Evolutionary conservation across 163 green algal genomes (phyloP), one percentile per base, ranked within the genome.

Genomic region (Prototheca cutis): DNA sequence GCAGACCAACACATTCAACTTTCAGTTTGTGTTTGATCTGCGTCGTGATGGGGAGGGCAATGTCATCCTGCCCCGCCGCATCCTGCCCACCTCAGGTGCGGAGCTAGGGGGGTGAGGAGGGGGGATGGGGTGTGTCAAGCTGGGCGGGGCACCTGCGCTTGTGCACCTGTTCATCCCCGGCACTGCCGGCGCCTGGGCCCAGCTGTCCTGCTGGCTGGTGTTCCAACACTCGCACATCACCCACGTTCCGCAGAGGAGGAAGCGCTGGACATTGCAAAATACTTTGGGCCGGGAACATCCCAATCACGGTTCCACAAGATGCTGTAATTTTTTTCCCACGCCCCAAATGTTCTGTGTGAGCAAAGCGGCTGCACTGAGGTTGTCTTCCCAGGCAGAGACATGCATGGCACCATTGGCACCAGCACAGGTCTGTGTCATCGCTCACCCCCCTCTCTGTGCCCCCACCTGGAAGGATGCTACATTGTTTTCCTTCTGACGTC

Each of bases 1-100:
- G 15, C 45, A 71, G 6, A 75, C 71, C 33, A 86, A 86, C 64
- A 84, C 61, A 5, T 80, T 86, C 10, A 61, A 76, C 27, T 82
- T 86, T 40, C 28, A 62, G 4, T 80, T 77, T 40, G 39, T 52
- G 15, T 53, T 73, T n/a, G 34, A 39, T n/a, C 30, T 52, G 34
- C 24, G 36, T 13, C 18, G 30, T 21, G 48, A n/a, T 25, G 29
- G 3, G 33, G 27, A 19, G n/a, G 53, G 39, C 4, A 10, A 30
- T 18, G 27, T n/a, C 32, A 58, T 33, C n/a, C 47, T 42, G 28
- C 57, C 78, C 8, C 70, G 67, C 32, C 40, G 54, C 7, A 62
- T 82, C 19, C 65, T 82, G 18, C 74, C 74, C 4, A 31, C 36
- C 36, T 71, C 74, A 10, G 54, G 57, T 27, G 66, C 70, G 23